Evolutionary conservation across 768 basidiomycete genomes (phyloP), one percentile per base, ranked within the genome.

Genomic region (Tulasnella sp.): DNA sequence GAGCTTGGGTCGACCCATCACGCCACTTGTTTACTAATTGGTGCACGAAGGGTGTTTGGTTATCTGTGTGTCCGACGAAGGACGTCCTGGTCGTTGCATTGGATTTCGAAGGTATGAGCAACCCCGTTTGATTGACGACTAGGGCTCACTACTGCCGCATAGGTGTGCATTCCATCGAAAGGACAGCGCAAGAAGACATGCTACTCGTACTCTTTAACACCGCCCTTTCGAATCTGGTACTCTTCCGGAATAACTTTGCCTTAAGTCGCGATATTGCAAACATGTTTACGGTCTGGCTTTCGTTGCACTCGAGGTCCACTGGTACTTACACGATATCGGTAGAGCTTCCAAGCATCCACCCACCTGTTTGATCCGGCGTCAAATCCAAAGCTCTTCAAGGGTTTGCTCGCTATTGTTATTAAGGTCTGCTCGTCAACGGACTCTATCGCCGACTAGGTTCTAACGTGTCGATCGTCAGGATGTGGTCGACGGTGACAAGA

Each of bases 191-290:
- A 65, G 81, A 81, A 62, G 81, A 82, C 40, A 79, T 76, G 0
- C 68, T 82, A 2, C 71, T 82, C 0, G 81, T 82, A 2, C 65
- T 82, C 7, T 82, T 82, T 65, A 82, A 81, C 61, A 76, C 79
- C 0, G 81, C 81, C 0, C 73, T 82, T 11, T 83, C 81, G 2
- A 82, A 82, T 62, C 29, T 53, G 81, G 78, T 82, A 1, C 66
- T 81, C 1, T 81, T 81, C 69, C 74, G 81, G 3, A 81, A 82
- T 57, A 82, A 82, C 52, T 82, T 82, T 53, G 78, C 80, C 0
- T 67, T 82, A 2, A 76, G 77, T 41, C 71, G 79, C 17, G 78
- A 81, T 60, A 78, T 82, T 15, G 72, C 75, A 3, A 78, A 77
- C 2, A 72, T 81, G 1, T 82, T 82, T 56, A 77, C 51, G 8